Evolutionary conservation across 2,329 filamentous ascomycete genomes (phyloP).

Genomic region (Aspergillus pseudoterreus): DNA sequence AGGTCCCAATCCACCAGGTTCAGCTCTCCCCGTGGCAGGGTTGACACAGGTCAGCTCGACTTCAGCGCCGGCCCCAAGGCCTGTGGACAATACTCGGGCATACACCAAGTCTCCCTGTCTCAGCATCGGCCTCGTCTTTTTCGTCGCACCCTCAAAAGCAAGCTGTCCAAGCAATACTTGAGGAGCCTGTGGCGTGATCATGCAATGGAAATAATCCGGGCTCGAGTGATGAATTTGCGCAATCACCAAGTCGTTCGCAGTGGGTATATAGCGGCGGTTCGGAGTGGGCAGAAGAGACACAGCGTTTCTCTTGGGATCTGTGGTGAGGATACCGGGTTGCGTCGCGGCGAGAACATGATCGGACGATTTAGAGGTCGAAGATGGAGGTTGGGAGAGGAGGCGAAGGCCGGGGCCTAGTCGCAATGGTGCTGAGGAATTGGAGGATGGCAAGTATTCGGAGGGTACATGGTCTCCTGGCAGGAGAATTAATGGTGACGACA

Average conservation of each 20-base stretch:
- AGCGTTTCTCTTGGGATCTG: slow-evolving; percentile 39
- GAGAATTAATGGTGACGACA: slow-evolving; percentile 63
- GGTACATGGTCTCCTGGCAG: slow-evolving; percentile 79
- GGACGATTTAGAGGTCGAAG: slow-evolving; percentile 57
- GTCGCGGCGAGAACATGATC: slow-evolving; percentile 35
- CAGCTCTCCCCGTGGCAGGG: slow-evolving; percentile 77
- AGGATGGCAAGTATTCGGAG: slow-evolving; percentile 61
- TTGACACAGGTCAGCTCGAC: slow-evolving; percentile 89
- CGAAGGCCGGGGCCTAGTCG: slow-evolving; percentile 81
- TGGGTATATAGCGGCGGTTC: slow-evolving; percentile 67
- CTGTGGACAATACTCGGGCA: slow-evolving; percentile 73
- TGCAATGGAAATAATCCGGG: slow-evolving; percentile 75
- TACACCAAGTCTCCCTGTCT: slow-evolving; percentile 76
- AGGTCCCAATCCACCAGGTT: slow-evolving; percentile 81
- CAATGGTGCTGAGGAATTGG: slow-evolving; percentile 60
- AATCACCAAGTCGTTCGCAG: slow-evolving; percentile 80
- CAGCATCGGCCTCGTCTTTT: slow-evolving; percentile 84
- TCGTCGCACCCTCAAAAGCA: slow-evolving; percentile 87
- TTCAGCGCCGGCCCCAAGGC: slow-evolving; percentile 79
- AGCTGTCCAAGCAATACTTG: slow-evolving; percentile 75
- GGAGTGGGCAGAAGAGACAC: slow-evolving; percentile 34
- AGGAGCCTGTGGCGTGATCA: slow-evolving; percentile 62
- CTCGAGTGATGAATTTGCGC: slow-evolving; percentile 75
- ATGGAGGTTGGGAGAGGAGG: slow-evolving; percentile 71
- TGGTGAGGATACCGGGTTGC: slow-evolving; percentile 34